Evolutionary conservation across 176 grass and related monocot species (phyloP), one percentile per base, ranked within the genome.

Genomic region (Puya raimondii): DNA sequence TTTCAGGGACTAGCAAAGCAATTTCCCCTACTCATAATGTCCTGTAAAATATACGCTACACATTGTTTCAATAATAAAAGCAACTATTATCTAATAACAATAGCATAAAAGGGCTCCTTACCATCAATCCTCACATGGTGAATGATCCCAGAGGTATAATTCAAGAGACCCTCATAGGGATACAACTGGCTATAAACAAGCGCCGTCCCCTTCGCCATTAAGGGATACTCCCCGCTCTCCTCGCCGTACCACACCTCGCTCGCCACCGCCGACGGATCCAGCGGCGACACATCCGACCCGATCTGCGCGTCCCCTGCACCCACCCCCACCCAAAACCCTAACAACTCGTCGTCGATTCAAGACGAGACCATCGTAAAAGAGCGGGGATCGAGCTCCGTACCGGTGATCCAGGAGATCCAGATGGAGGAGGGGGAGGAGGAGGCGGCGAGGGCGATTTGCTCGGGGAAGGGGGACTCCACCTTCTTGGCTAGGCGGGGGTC

Each of bases 171-270:
- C 2, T 81, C 42, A 68, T 82, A 92, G 3, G 93, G 93, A 80
- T 92, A 97, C n/a, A 92, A 71, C 77, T 97, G 93, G 77, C 86
- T 92, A 80, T 92, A 97, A 47, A 92, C 83, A 68, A 84, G 79
- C 22, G 93, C 76, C 63, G 66, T 74, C 26, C 88, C 93, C 11
- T 48, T 83, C 50, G 67, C 66, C 4, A 84, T 67, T 33, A 73
- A 74, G 1, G 49, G 58, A 81, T 85, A 85, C 11, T 70, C 65
- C 15, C 70, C 69, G 48, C 79, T 86, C 63, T 74, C 69, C 11
- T 83, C 63, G 21, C 82, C 82, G 63, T 92, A 92, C 86, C 89
- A 90, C 23, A 92, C 86, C 74, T 87, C 79, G 49, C 88, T 97
- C 75, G 56, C 65, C 50, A 77, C 48, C 69, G 84, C 12, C 74